Evolutionary conservation across 169 alveolate species (phyloP).

Genomic region (Plasmodium knowlesi): DNA sequence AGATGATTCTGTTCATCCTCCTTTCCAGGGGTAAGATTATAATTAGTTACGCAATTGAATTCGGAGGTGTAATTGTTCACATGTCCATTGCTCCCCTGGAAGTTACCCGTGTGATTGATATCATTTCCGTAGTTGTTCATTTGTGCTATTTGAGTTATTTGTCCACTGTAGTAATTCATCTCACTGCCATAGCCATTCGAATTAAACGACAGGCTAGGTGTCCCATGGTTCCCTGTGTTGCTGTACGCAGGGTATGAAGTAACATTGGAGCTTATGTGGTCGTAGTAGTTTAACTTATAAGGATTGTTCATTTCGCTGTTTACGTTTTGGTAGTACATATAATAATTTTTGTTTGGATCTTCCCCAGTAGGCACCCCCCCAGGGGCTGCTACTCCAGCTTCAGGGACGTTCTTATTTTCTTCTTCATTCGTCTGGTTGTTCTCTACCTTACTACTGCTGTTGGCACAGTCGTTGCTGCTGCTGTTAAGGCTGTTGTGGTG

Average conservation of each 20-base stretch:
- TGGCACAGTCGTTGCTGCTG: neutral
- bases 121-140: neutral
- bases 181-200: slow-evolving; percentile 10
- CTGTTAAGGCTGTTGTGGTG: neutral
- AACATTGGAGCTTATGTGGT: slow-evolving; percentile 32
- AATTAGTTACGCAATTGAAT: neutral
- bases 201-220: slow-evolving; percentile 7
- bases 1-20: neutral
- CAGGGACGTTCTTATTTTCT: slow-evolving; percentile 1
- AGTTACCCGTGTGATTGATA: neutral
- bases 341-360: slow-evolving; percentile 6
- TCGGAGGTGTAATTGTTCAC: slow-evolving; percentile 2
- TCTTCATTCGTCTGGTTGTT: slow-evolving; percentile 10
- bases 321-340: slow-evolving; percentile 9
- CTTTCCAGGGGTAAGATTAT: neutral
- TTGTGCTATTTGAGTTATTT: neutral
- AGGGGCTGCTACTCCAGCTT: neutral
- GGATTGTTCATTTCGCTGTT: slow-evolving; percentile 37
- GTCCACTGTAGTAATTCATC: slow-evolving; percentile 39
- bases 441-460: neutral
- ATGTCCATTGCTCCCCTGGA: neutral
- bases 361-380: neutral
- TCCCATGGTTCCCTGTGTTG: neutral
- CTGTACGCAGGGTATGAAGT: slow-evolving; percentile 10
- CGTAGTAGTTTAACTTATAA: slow-evolving; percentile 47